These are phyloP conservation scores for Penicillium alfredii DNA, from an alignment of 495 filamentous ascomycete species.

Conservation along the genomic window DNA sequence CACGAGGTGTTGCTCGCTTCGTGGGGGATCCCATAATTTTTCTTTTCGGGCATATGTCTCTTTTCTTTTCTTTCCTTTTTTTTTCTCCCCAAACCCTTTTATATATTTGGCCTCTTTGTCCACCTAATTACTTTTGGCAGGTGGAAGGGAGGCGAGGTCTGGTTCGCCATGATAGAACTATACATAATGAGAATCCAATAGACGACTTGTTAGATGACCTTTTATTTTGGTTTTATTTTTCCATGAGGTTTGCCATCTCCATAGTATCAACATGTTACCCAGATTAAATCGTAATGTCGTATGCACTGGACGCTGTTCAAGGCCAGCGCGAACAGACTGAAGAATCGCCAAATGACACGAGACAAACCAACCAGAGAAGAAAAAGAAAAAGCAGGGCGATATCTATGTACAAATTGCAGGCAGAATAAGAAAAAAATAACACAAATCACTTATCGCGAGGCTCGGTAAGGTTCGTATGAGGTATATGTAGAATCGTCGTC, in stretches of 20 bases:
- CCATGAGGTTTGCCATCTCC: no score
- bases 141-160: no score
- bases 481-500: slow-evolving; percentile 30
- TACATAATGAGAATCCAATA: no score
- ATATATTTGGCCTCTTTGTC: no score
- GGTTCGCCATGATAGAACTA: no score
- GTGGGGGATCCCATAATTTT: slow-evolving; percentile 33
- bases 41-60: no score
- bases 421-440: slow-evolving; percentile 3
- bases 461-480: slow-evolving; percentile 40
- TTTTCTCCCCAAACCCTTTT: no score
- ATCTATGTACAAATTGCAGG: slow-evolving; percentile 1
- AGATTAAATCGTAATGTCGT: not conserved
- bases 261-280: no score
- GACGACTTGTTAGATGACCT: no score
- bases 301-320: not conserved
- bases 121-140: no score
- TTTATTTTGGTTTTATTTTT: no score
- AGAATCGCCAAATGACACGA: not conserved
- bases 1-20: slow-evolving; percentile 35
- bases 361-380: not conserved
- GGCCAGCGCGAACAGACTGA: not conserved
- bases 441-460: slow-evolving; percentile 12
- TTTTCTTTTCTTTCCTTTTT: no score
- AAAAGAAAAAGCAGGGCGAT: not conserved